A percentile compares a stretch with the other conserved stretches of the same genome.
Conservation (phyloP, 1,284 basidiomycete species). For the Exobasidium rhododendri region DNA sequence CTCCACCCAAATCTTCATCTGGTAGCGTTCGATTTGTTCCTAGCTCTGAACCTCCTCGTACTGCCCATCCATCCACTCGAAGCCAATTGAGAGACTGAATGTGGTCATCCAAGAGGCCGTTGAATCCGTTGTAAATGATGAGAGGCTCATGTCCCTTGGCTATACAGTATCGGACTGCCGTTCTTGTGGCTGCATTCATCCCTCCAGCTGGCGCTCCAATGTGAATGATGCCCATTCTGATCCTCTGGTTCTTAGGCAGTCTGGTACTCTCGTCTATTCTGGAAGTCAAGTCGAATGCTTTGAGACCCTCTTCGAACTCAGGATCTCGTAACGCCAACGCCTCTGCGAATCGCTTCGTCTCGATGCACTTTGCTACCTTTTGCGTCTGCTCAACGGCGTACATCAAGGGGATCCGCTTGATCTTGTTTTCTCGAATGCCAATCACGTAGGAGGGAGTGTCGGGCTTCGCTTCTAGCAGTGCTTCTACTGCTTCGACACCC, state of each 20-base stretch:
- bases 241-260: conserved; percentile 61
- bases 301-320: conserved; percentile 82
- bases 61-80: conserved; percentile 92
- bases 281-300: conserved; percentile 66
- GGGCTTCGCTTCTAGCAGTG: conserved; percentile 81
- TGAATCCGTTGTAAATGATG: conserved; percentile 91
- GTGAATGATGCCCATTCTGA: conserved; percentile 87
- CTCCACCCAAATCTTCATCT: conserved; percentile 74
- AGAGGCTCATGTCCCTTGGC: conserved; percentile 86
- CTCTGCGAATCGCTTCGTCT: conserved; percentile 75
- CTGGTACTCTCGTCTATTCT: conserved; percentile 61
- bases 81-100: conserved; percentile 88
- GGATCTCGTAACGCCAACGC: conserved; percentile 86
- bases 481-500: conserved; percentile 87
- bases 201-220: conserved; percentile 96
- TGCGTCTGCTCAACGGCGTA: conserved; percentile 85
- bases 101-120: conserved; percentile 84
- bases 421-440: conserved; percentile 91
- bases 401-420: conserved; percentile 83
- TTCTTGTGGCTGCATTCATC: conserved; percentile 95
- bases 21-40: conserved; percentile 91
- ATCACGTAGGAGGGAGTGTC: conserved; percentile 96
- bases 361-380: conserved; percentile 78
- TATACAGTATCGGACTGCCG: conserved; percentile 88
- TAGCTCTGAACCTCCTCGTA: conserved; percentile 94